Evolutionary conservation across 208 protist genomes (phyloP).

Genomic region (Acanthamoeba castellanii): DNA sequence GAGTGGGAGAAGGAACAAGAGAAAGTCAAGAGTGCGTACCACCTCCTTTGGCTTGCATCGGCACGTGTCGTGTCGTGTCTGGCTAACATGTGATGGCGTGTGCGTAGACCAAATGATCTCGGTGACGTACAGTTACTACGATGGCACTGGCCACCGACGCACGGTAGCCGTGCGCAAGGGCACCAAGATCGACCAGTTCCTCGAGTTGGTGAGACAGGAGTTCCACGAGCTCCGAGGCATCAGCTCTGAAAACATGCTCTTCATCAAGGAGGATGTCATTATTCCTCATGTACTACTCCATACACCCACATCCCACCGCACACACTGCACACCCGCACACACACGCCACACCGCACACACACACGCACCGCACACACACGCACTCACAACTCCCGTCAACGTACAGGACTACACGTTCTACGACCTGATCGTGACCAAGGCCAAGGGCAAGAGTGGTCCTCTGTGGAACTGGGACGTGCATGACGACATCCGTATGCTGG

Average conservation of each 20-base stretch:
- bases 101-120: conserved; percentile 86
- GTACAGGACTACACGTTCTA: conserved; percentile 92
- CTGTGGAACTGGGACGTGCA: conserved; percentile 93
- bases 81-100: too few relatives aligned
- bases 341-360: background rate
- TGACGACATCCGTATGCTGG: conserved; percentile 91
- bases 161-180: conserved; percentile 88
- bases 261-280: conserved; percentile 94
- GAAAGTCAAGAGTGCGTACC: conserved; percentile 84
- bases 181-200: conserved; percentile 89
- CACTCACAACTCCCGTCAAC: background rate
- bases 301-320: background rate
- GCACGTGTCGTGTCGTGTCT: background rate
- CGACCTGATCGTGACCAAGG: conserved; percentile 92
- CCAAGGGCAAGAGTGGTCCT: conserved; percentile 91
- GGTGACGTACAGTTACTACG: conserved; percentile 92
- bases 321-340: too few relatives aligned
- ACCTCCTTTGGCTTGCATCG: background rate
- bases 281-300: conserved; percentile 88
- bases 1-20: conserved; percentile 91
- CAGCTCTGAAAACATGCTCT: conserved; percentile 89
- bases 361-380: background rate
- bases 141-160: conserved; percentile 90
- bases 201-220: conserved; percentile 85
- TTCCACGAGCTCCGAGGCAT: conserved; percentile 89